Evolutionary conservation across 2,329 filamentous ascomycete genomes (phyloP), one percentile per base, ranked within the genome.

Genomic region (Calonectria henricotiae): DNA sequence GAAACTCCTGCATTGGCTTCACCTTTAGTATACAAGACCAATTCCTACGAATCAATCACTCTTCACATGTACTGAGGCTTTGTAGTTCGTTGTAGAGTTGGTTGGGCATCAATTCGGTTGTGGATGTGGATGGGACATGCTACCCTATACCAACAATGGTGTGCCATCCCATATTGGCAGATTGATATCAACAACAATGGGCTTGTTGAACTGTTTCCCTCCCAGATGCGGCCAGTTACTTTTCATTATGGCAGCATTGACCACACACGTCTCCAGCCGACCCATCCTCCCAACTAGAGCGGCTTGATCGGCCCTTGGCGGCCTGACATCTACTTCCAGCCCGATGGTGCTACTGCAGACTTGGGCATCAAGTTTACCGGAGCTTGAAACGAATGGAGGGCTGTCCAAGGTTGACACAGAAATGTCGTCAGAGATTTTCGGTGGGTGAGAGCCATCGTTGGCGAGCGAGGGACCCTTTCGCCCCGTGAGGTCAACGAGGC

Each of bases 121-220:
- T 30, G 27, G 65, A 25, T 20, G 46, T 30, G 27, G 65, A 25
- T 54, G 9, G 20, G 6, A 44, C 15, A 17, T 49, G 7, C 61
- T 73, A 73, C 71, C 69, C 68, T 73, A 69, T 62, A 73, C 68
- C 37, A 15, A 23, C 12, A 9, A n/a, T 43, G 43, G 54, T 44
- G 51, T 47, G 27, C 44, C 72, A 32, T 74, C 71, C 79, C 79
- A 82, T 7, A 91, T 84, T 0, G 92, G 91, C 71, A 96, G 83
- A 73, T 95, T 90, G 35, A 97, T 78, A 79, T 97, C 94, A 13
- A 97, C 90, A n/a, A 97, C 91, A 74, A 97, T 92, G 23, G 94
- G 92, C 79, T 95, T 93, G 81, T 95, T 91, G 82, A 93, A 90
- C 71, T 82, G 86, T 80, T 91, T 93, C 17, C 89, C 89, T 1